Evolutionary conservation across 108 stramenopile genomes (phyloP), one percentile per base, ranked within the genome.

Genomic region (Cyclostephanos invisitatus): DNA sequence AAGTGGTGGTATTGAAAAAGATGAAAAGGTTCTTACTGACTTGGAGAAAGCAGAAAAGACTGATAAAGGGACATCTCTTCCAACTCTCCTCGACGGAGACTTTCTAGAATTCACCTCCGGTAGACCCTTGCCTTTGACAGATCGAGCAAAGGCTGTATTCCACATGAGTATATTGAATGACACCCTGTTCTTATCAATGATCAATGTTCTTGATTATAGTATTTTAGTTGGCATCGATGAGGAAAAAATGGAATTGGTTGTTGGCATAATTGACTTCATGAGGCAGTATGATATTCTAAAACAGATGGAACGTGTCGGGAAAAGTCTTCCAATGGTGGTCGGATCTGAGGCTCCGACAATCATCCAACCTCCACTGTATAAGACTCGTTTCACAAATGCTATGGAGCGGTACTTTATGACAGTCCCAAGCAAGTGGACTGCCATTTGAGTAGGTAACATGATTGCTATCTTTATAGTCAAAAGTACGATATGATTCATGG

Each of bases 261-360:
- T 98, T 25, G 98, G 98, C 6, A 98, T 98, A 55, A 98, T 98
- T 72, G 98, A 98, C 80, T 98, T 96, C 66, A 94, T 98, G 96
- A 72, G 98, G 9, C 92, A 98, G 69, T 98, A 98, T 72, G 98
- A 98, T 77, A 97, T 98, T 53, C 75, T 98, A 82, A 98, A 98
- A 75, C 96, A 96, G 74, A 94, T 98, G 93, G 97, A 97, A 71
- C 87, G 97, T 68, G 90, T 97, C 12, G 97, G 96, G 0, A 98
- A 98, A 71, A 84, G 84, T 68, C 85, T 98, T 36, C 94, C 96
- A 15, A 98, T 98, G 98, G 94, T 98, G 4, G 97, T 97, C 17
- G 98, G 98, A 1, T 92, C 90, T 62, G 93, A 94, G 64, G 96
- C 95, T 57, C 98, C 98, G n/a, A 98, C 98, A 0, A 96, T 98